phyloP scores from a whole-genome alignment of 331 rosid genomes.

The Dryas integrifolia region DNA sequence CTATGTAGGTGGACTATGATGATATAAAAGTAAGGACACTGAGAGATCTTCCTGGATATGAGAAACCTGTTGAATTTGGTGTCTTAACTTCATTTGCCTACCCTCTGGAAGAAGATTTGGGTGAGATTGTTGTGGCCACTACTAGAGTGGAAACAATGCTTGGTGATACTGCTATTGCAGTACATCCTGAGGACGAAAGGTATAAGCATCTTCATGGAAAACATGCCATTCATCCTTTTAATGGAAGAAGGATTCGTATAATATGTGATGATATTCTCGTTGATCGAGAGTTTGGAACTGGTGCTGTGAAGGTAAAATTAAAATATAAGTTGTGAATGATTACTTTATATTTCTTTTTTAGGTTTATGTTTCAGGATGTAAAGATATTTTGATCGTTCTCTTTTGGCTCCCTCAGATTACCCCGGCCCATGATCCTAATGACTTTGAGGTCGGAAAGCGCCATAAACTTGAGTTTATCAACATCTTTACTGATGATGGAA shows the following conservation, averaged over 20 bases:
- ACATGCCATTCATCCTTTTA: constrained; percentile 84
- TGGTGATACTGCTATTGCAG: constrained; percentile 95
- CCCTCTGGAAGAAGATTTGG: constrained; percentile 69
- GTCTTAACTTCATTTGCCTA: constrained; percentile 84
- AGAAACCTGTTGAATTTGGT: constrained; percentile 79
- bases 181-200: constrained; percentile 76
- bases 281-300: constrained; percentile 85
- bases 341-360: constrained; percentile 13
- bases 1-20: constrained; percentile 74
- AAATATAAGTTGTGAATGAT: constrained; percentile 7
- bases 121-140: constrained; percentile 93
- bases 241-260: constrained; percentile 76
- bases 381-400: neutral
- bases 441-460: constrained; percentile 86
- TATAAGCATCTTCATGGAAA: constrained; percentile 80
- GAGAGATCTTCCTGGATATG: constrained; percentile 77
- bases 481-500: constrained; percentile 83
- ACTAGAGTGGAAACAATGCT: constrained; percentile 97
- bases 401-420: constrained; percentile 63
- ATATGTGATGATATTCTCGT: constrained; percentile 85
- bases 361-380: constrained; percentile 16
- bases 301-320: constrained; percentile 87
- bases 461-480: constrained; percentile 79
- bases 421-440: constrained; percentile 99
- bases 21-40: constrained; percentile 73